These are phyloP conservation scores for Fusarium miscanthi DNA, from an alignment of 2,329 filamentous ascomycete species.

Conservation along the genomic window DNA sequence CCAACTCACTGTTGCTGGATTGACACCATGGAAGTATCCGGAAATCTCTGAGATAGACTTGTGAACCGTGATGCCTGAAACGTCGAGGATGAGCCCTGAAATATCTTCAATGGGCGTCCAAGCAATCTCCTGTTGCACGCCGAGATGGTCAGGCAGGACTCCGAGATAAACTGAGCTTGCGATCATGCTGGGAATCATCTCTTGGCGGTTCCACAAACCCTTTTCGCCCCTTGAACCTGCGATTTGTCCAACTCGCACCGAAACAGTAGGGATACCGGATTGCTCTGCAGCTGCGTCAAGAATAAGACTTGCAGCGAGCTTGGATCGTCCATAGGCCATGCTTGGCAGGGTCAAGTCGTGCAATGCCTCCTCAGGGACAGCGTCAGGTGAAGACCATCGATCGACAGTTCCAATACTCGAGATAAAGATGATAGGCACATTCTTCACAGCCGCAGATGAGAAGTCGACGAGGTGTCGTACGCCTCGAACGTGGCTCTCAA, in stretches of 20 bases:
- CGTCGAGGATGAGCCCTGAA: neutral
- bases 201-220: slow-evolving; percentile 9
- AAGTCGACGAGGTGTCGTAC: neutral
- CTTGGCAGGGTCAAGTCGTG: neutral
- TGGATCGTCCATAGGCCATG: slow-evolving; percentile 1
- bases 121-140: neutral
- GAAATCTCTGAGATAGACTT: neutral
- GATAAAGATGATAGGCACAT: neutral
- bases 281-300: neutral
- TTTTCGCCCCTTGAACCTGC: neutral
- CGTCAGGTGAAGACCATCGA: neutral
- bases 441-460: neutral
- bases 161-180: slow-evolving; percentile 9
- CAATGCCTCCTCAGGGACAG: neutral
- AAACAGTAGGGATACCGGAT: rapidly evolving
- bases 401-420: neutral
- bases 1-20: neutral
- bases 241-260: slow-evolving; percentile 1
- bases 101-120: slow-evolving; percentile 4
- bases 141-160: neutral
- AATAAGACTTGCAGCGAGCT: neutral
- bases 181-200: slow-evolving; percentile 6
- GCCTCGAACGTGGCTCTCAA: neutral
- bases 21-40: slow-evolving; percentile 14
- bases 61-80: neutral